Evolutionary conservation across 2,329 filamentous ascomycete genomes (phyloP).

Genomic region (Tolypocladium inflatum): DNA sequence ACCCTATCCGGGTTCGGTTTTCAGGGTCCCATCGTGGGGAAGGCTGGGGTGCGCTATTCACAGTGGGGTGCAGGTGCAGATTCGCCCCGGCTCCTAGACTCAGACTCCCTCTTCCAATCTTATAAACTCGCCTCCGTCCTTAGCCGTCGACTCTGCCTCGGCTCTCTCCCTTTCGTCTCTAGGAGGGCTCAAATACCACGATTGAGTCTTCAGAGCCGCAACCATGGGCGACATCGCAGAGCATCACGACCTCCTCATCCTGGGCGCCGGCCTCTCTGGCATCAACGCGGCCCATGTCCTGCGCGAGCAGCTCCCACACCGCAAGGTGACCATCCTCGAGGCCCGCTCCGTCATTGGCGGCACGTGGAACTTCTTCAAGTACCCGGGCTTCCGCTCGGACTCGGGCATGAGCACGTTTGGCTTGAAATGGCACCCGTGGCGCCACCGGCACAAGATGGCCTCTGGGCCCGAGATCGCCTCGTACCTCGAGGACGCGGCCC

Average conservation of each 20-base stretch:
- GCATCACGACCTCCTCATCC: constrained; percentile 47
- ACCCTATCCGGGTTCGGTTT: background rate
- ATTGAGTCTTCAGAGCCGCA: background rate
- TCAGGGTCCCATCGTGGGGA: background rate
- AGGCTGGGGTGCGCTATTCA: background rate
- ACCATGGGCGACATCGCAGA: constrained; percentile 6
- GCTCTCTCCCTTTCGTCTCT: background rate
- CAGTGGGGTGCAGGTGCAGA: background rate
- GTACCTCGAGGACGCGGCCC: constrained; percentile 45
- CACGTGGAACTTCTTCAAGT: constrained; percentile 72
- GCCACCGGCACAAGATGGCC: constrained; percentile 39
- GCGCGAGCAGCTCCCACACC: constrained; percentile 44
- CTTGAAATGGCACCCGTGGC: constrained; percentile 66
- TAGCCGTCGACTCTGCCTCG: background rate
- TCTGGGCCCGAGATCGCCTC: constrained; percentile 39
- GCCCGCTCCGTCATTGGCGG: constrained; percentile 57
- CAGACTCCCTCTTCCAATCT: background rate
- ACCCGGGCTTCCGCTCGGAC: constrained; percentile 63
- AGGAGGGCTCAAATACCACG: background rate
- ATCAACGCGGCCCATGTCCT: constrained; percentile 65
- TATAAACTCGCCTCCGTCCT: background rate
- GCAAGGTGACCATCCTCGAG: constrained; percentile 58
- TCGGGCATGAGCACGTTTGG: constrained; percentile 53
- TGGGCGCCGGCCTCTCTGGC: constrained; percentile 65
- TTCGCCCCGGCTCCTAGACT: background rate